phyloP scores from a whole-genome alignment of 306 rosid species.

The Gleditsia sinensis region DNA sequence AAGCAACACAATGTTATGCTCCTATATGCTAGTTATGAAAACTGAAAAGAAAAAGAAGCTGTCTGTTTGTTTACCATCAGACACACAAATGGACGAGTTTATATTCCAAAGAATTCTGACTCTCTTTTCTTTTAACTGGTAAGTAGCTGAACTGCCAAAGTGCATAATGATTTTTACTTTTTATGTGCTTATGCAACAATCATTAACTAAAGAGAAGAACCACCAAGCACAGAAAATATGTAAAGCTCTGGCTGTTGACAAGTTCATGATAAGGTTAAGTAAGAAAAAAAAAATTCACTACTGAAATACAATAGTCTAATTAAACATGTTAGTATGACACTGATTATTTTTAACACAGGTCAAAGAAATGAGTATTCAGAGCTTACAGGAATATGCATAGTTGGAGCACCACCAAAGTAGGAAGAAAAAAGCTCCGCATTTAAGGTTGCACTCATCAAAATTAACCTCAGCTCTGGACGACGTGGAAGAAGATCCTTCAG shows the following conservation, averaged over 20 bases:
- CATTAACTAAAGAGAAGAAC: constrained; percentile 21
- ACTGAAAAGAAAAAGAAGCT: background rate
- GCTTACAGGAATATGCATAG: constrained; percentile 80
- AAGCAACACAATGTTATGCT: constrained; percentile 14
- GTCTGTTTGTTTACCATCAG: constrained; percentile 12
- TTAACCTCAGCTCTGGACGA: constrained; percentile 83
- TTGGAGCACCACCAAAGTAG: constrained; percentile 76
- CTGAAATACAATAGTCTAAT: background rate
- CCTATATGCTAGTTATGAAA: background rate
- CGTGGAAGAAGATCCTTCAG: constrained; percentile 92
- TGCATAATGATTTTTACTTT: constrained; percentile 5
- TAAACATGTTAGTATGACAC: constrained; percentile 13
- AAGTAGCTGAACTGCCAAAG: constrained; percentile 19
- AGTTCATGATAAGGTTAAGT: constrained; percentile 27
- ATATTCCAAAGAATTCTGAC: constrained; percentile 15
- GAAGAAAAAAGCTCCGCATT: constrained; percentile 94
- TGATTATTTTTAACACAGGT: background rate
- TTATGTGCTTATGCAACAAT: constrained; percentile 26
- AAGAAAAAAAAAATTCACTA: background rate
- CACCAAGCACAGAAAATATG: constrained; percentile 12
- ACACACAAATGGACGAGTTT: background rate
- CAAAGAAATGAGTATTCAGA: constrained; percentile 31
- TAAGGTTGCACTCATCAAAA: constrained; percentile 97
- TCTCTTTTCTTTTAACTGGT: constrained; percentile 11
- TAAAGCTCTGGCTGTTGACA: constrained; percentile 11